A percentile compares a stretch with the other conserved stretches of the same genome.
These are phyloP conservation scores for Entomortierella beljakovae DNA, from an alignment of 192 early-diverging fungal species.

Conservation along the genomic window DNA sequence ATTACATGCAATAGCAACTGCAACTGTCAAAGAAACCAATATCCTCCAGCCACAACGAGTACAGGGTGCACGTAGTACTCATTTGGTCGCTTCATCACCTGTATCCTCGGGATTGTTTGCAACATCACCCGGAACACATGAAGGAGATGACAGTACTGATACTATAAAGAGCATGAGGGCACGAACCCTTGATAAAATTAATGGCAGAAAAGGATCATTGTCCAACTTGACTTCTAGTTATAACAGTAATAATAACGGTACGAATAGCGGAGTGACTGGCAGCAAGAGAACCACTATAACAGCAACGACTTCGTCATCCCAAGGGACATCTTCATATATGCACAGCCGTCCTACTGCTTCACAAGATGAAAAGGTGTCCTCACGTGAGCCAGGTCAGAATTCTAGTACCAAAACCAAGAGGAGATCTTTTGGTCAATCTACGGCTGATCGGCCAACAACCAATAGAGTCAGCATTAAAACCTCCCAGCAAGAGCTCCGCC, in stretches of 20 bases:
- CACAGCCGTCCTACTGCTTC: not conserved
- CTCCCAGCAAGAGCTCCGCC: conserved; percentile 11
- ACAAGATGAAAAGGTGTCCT: not conserved
- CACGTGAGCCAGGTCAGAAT: conserved; percentile 1
- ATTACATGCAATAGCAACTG: not conserved
- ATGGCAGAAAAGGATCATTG: conserved; percentile 5
- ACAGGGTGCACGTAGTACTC: not conserved
- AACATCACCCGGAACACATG: conserved; percentile 23
- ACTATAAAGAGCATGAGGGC: conserved; percentile 51
- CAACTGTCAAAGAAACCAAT: not conserved
- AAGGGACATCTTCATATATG: not conserved
- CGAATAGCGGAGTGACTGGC: not conserved
- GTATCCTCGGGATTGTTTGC: conserved; percentile 14
- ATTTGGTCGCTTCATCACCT: not conserved
- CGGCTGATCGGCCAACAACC: conserved; percentile 1
- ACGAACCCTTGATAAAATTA: conserved; percentile 32
- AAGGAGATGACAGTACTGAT: conserved; percentile 42
- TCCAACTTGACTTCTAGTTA: not conserved
- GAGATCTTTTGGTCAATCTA: conserved; percentile 20
- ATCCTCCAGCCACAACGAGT: conserved; percentile 6
- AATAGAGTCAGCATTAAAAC: conserved; percentile 6
- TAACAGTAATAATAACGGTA: not conserved
- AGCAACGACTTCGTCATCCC: not conserved
- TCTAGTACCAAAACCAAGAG: conserved; percentile 24
- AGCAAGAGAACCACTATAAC: conserved; percentile 8